Conservation (phyloP, 805 yeast genomes). For the Ogataea trehalophila region DNA sequence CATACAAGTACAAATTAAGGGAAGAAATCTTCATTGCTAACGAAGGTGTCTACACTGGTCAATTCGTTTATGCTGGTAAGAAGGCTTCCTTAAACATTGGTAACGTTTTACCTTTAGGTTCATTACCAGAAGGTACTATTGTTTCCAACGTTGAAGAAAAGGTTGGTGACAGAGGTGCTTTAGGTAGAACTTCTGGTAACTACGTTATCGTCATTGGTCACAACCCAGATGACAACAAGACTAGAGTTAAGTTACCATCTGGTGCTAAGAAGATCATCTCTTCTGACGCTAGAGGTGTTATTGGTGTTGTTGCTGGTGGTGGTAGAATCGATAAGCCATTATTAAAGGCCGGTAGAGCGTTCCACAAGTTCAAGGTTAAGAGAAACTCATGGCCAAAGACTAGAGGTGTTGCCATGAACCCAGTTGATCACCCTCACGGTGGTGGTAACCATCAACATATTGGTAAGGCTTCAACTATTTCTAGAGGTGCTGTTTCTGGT, state of each 20-base stretch:
- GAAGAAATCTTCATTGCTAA: slow-evolving; percentile 98
- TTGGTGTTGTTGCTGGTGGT: slow-evolving; percentile 99
- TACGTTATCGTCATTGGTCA: slow-evolving; percentile 98
- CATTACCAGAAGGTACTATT: slow-evolving; percentile 99
- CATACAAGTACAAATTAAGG: slow-evolving; percentile 97
- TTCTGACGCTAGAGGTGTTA: slow-evolving; percentile 98
- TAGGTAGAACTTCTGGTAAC: slow-evolving; percentile 99
- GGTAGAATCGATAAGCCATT: slow-evolving; percentile 99
- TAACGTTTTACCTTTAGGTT: slow-evolving; percentile 93
- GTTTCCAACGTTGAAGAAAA: slow-evolving; percentile 97
- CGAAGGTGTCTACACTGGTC: slow-evolving; percentile 99
- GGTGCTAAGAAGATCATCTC: slow-evolving; percentile 97
- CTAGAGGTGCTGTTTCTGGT: slow-evolving; percentile 99
- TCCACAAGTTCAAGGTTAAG: slow-evolving; percentile 99
- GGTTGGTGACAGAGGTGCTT: slow-evolving; percentile 99
- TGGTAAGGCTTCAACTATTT: slow-evolving; percentile 99
- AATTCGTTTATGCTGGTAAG: slow-evolving; percentile 98
- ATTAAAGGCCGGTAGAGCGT: slow-evolving; percentile 99
- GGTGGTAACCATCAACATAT: slow-evolving; percentile 99
- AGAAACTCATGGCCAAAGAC: slow-evolving; percentile 99
- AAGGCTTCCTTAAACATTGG: slow-evolving; percentile 96
- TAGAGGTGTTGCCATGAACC: slow-evolving; percentile 99
- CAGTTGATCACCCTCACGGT: slow-evolving; percentile 99
- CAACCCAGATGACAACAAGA: slow-evolving; percentile 98
- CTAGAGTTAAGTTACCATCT: slow-evolving; percentile 98